Evolutionary conservation across 495 filamentous ascomycete species (phyloP), one percentile per base, ranked within the genome.

Genomic region (Neurospora sp.): DNA sequence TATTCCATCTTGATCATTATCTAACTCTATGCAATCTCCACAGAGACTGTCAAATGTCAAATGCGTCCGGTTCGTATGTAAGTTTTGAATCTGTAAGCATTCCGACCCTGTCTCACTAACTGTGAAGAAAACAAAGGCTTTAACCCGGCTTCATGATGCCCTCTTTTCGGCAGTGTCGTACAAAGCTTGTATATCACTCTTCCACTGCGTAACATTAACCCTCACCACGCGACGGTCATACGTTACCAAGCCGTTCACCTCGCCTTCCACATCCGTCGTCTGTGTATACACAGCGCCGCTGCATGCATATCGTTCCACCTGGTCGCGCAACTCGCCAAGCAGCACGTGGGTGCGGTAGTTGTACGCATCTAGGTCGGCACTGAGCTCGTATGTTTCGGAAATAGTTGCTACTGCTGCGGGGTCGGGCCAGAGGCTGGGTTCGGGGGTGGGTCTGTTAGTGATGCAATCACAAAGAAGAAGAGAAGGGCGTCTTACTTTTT

Each of bases 261-360:
- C 90, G n/a, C 89, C 89, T 78, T 92, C 90, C 10, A 92, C 89
- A 76, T 92, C 90, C 1, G 89, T 90, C 1, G 90, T 91, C 78
- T 92, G 90, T 18, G 90, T 91, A 82, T 86, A 90, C 16, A 88
- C 84, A 40, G 84, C 88, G 1, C 84, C 88, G 69, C 86, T 89
- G 82, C 89, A 91, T 0, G 86, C 83, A 72, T 83, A 91, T 12
- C 71, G 80, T 41, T 84, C 82, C 20, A 89, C 77, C 75, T 91
- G 90, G 22, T 88, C 86, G 40, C 83, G 79, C 9, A 92, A 81
- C 73, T 90, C 88, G n/a, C 68, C 75, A 1, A 92, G 80, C 14
- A 85, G 74, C 40, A 82, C 73, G 44, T 82, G 72, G 82, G 87
- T 86, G 69, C 90, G 89, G 80, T 89, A 90, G 82, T 91, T 91